Conservation (phyloP, 768 basidiomycete species). For the Tulasnella sp. region DNA sequence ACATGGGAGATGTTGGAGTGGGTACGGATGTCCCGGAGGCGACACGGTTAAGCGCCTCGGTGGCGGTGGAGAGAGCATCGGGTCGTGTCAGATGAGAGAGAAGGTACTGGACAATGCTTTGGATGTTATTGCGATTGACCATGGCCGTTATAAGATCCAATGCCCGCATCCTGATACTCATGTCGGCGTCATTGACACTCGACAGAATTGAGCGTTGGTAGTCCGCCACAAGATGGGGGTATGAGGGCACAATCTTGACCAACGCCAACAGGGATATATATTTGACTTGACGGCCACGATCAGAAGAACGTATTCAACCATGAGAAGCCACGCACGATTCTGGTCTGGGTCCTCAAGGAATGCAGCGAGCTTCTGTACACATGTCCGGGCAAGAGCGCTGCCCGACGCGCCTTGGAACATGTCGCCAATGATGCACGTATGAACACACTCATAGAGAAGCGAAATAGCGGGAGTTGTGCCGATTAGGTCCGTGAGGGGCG, state of each 20-base stretch:
- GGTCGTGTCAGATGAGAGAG: slow-evolving; percentile 69
- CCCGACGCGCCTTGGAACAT: slow-evolving; percentile 79
- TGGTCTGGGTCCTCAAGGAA: slow-evolving; percentile 92
- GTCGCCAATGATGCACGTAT: slow-evolving; percentile 93
- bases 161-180: slow-evolving; percentile 92
- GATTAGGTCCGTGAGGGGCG: slow-evolving; percentile 90
- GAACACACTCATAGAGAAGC: slow-evolving; percentile 92
- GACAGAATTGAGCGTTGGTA: slow-evolving; percentile 85
- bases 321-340: slow-evolving; percentile 51
- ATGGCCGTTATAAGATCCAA: slow-evolving; percentile 89
- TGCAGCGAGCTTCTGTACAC: slow-evolving; percentile 83
- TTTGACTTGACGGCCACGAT: slow-evolving; percentile 50
- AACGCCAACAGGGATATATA: slow-evolving; percentile 93
- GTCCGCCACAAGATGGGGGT: slow-evolving; percentile 78
- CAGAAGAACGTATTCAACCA: neutral
- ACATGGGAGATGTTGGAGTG: slow-evolving; percentile 47
- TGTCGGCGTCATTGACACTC: slow-evolving; percentile 84
- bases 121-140: slow-evolving; percentile 74
- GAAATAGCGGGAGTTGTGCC: slow-evolving; percentile 93
- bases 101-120: slow-evolving; percentile 81
- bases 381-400: slow-evolving; percentile 66
- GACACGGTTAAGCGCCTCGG: slow-evolving; percentile 20
- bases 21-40: slow-evolving; percentile 18
- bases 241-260: slow-evolving; percentile 88
- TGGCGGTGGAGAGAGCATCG: slow-evolving; percentile 39